These are phyloP conservation scores for Glomus cerebriforme DNA, from an alignment of 192 early-diverging fungal genomes.

Conservation along the genomic window DNA sequence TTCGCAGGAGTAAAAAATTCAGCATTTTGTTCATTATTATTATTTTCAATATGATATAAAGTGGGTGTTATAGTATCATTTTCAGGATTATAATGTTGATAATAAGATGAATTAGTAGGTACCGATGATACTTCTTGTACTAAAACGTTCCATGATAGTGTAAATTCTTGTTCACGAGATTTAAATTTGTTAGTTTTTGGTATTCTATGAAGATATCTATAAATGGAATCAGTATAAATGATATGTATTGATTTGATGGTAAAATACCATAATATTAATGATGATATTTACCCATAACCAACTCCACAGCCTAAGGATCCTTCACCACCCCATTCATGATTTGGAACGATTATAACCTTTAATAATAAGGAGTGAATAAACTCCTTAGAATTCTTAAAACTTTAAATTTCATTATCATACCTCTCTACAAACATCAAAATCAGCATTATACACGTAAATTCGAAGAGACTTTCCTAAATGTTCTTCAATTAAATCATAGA, in stretches of 20 bases:
- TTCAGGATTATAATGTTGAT: neutral
- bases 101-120: neutral
- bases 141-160: constrained; percentile 5
- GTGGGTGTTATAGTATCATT: neutral
- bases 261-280: neutral
- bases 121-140: neutral
- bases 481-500: constrained; percentile 64
- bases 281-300: constrained; percentile 2
- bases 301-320: constrained; percentile 69
- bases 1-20: neutral
- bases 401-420: constrained; percentile 26
- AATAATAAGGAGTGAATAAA: neutral
- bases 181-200: constrained; percentile 30
- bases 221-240: neutral
- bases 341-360: constrained; percentile 68
- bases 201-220: constrained; percentile 31
- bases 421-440: constrained; percentile 64
- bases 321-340: constrained; percentile 68
- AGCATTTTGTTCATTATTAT: neutral
- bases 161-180: constrained; percentile 9
- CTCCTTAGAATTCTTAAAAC: neutral
- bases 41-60: neutral
- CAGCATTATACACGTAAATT: constrained; percentile 70
- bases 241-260: neutral
- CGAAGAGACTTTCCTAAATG: constrained; percentile 59